Base-by-base conservation (phyloP, 768 basidiomycete genomes). In the Lyophyllum decastes region DNA sequence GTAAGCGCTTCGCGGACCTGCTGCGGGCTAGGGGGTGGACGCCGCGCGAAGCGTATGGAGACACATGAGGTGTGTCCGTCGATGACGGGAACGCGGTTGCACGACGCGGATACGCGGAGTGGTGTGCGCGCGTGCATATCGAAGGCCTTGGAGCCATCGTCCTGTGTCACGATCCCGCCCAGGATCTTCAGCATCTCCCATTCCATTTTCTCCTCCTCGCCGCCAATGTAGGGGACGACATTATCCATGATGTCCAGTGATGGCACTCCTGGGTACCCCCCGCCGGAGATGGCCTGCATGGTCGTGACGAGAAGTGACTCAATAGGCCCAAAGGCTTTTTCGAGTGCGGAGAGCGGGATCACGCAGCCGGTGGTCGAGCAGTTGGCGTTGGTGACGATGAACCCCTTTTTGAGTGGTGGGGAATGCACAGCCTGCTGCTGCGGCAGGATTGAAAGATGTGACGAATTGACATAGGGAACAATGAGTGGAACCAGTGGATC, bases 101-200 rank as follows among this genome's bases (percentile, higher is more conserved):
- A 98, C 48, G 88, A 83, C 0, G 97, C 97, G 5, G 92, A 94
- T 41, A 99, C 85, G 55, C 88, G 87, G n/a, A 99, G 77, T 0
- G 94, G 93, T 40, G 86, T 78, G n/a, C 68, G 68, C 0, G 85
- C 75, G 74, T 94, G 94, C 84, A 93, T 88, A 69, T 97, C 95
- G 71, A 97, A 98, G 11, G 82, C 66, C 56, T 81, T 83, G 5
- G 70, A 61, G 2, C 81, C 83, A 30, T 80, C 75, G 55, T 87
- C 85, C 49, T 79, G 78, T 24, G 82, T 76, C 2, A 77, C 66
- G 55, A 98, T 65, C 2, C 89, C 94, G 22, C 97, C 96, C 21
- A 99, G 86, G 66, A 99, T 99, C 78, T 98, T 99, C 65, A 91
- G 83, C 6, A 93, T 89, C 76, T 99, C 97, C 97, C 97, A 99